These are phyloP conservation scores for Arthrobotrys sphaeroides DNA, from an alignment of 2,329 filamentous ascomycete species.

Conservation along the genomic window DNA sequence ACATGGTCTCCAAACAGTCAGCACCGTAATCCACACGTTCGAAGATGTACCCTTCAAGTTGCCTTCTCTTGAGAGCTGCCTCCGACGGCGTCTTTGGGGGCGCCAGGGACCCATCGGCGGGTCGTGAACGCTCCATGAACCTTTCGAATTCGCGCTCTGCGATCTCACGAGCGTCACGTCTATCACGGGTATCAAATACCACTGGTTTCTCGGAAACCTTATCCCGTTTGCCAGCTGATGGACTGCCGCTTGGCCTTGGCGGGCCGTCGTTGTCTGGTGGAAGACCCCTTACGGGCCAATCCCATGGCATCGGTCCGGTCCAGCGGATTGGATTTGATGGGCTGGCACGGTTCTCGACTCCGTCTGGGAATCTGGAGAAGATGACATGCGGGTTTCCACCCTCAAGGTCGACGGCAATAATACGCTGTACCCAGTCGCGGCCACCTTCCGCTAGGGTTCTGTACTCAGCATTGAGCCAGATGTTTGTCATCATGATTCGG, in stretches of 20 bases:
- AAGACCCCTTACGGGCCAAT: neutral
- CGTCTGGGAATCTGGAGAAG: constrained; percentile 2
- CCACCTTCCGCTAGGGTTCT: constrained; percentile 1
- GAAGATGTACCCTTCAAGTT: constrained; percentile 15
- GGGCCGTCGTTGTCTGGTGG: constrained; percentile 8
- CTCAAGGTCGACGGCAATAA: constrained; percentile 7
- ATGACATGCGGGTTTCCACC: constrained; percentile 11
- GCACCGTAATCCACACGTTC: constrained; percentile 20
- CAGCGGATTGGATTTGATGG: constrained; percentile 3
- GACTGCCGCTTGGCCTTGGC: neutral
- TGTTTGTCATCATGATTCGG: constrained; percentile 20
- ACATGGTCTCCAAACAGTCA: constrained; percentile 17
- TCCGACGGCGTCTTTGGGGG: neutral
- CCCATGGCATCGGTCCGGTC: neutral
- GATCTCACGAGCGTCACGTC: constrained; percentile 10
- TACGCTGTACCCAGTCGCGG: constrained; percentile 1
- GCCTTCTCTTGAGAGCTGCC: constrained; percentile 3
- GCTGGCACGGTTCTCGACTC: neutral
- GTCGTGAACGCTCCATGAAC: neutral
- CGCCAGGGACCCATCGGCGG: neutral
- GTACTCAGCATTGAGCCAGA: constrained; percentile 22
- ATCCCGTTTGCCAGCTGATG: neutral
- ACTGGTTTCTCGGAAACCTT: neutral
- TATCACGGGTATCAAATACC: neutral
- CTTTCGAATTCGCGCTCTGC: constrained; percentile 8